phyloP scores from a whole-genome alignment of 805 yeast species.

The Komagataella ulmi region DNA sequence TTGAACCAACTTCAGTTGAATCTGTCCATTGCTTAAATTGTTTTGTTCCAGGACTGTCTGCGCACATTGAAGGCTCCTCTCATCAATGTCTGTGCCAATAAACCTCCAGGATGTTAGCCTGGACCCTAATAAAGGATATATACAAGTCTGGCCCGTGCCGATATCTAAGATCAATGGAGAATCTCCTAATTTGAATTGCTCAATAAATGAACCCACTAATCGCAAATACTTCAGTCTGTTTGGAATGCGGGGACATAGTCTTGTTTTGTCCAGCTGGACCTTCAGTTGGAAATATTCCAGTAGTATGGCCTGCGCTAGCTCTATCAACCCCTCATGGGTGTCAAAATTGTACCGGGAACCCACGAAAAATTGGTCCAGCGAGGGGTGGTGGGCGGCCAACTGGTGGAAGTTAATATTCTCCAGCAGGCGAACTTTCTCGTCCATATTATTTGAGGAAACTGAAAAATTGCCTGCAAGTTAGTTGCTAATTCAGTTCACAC shows the following conservation, averaged over 20 bases:
- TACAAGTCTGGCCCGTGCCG: conserved; percentile 36
- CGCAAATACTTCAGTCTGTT: conserved; percentile 16
- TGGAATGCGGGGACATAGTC: conserved; percentile 19
- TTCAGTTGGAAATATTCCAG: conserved; percentile 6
- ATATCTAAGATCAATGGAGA: conserved; percentile 22
- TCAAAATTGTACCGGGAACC: conserved; percentile 9
- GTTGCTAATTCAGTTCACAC: background rate
- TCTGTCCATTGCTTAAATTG: conserved; percentile 8
- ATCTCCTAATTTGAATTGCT: conserved; percentile 1
- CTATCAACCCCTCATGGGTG: conserved; percentile 10
- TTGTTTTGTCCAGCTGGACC: conserved; percentile 6
- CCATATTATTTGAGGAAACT: background rate
- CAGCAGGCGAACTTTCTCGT: background rate
- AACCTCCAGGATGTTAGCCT: conserved; percentile 13
- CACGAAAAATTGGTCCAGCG: background rate
- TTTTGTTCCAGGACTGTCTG: conserved; percentile 15
- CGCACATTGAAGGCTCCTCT: conserved; percentile 17
- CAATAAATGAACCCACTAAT: conserved; percentile 7
- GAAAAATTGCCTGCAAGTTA: background rate
- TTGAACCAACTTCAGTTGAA: conserved; percentile 4
- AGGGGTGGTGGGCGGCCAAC: background rate
- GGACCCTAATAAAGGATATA: conserved; percentile 28
- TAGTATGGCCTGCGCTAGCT: conserved; percentile 10
- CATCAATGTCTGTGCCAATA: conserved; percentile 29
- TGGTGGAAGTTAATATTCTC: background rate